phyloP scores from a whole-genome alignment of 2,329 filamentous ascomycete genomes.

The Colletotrichum incanum region DNA sequence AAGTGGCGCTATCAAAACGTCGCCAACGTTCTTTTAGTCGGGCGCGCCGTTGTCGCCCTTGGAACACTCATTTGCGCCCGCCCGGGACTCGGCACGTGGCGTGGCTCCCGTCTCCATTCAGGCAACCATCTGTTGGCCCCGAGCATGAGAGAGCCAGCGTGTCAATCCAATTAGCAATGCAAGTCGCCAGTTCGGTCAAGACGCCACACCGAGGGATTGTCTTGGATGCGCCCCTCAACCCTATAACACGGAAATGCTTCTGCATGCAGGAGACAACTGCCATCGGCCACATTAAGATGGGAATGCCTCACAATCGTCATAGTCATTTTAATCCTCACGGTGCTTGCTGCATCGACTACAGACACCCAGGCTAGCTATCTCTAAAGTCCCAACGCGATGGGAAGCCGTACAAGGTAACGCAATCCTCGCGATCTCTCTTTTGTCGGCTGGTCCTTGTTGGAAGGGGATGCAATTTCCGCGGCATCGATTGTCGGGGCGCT shows the following conservation, averaged over 20 bases:
- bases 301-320: slow-evolving; percentile 9
- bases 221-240: background rate
- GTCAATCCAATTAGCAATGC: slow-evolving; percentile 9
- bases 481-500: slow-evolving; percentile 19
- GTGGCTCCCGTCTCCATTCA: slow-evolving; percentile 15
- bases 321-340: slow-evolving; percentile 10
- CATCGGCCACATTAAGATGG: background rate
- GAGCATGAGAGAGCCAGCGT: background rate
- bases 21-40: slow-evolving; percentile 24
- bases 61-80: slow-evolving; percentile 20
- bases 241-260: background rate
- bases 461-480: slow-evolving; percentile 29
- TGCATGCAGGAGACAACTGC: background rate
- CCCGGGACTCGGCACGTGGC: slow-evolving; percentile 33
- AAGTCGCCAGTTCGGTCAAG: background rate
- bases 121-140: background rate
- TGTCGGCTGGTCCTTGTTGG: slow-evolving; percentile 1
- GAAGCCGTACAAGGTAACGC: background rate
- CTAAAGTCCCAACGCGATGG: background rate
- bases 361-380: background rate
- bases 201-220: slow-evolving; percentile 20
- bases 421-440: background rate
- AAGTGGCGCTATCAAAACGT: slow-evolving; percentile 27
- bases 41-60: slow-evolving; percentile 26
- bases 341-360: background rate